These are phyloP conservation scores for Ophiostoma perfectum DNA, from an alignment of 2,329 filamentous ascomycete genomes.

Conservation along the genomic window DNA sequence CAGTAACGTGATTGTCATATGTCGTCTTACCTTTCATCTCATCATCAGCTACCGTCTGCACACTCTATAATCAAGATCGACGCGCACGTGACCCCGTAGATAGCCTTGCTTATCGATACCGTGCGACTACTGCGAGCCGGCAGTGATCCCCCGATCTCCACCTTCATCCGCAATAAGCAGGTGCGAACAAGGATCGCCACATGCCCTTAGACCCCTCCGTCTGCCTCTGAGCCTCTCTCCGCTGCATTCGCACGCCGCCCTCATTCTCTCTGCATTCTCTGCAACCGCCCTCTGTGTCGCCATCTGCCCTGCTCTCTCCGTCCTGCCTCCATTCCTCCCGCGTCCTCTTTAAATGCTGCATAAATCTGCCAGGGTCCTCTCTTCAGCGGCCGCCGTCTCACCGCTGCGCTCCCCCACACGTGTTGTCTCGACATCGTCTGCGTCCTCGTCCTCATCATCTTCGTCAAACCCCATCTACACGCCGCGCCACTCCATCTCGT, in stretches of 20 bases:
- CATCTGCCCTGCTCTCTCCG: neutral
- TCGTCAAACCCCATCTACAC: slow-evolving; percentile 12
- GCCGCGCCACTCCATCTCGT: slow-evolving; percentile 19
- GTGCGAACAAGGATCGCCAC: slow-evolving; percentile 1
- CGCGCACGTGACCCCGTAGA: neutral
- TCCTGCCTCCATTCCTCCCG: neutral
- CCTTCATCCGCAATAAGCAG: slow-evolving; percentile 2
- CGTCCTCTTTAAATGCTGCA: slow-evolving; percentile 18
- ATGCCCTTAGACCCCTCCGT: neutral
- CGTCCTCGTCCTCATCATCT: neutral
- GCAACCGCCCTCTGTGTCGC: neutral
- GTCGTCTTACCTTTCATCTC: neutral
- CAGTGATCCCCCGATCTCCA: slow-evolving; percentile 3
- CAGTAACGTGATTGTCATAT: neutral
- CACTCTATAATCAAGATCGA: neutral
- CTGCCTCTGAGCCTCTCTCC: neutral
- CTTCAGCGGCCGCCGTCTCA: slow-evolving; percentile 15
- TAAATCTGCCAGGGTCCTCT: slow-evolving; percentile 15
- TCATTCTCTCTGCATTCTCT: neutral
- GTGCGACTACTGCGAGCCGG: neutral
- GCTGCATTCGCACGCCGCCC: neutral
- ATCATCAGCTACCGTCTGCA: neutral
- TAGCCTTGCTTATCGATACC: neutral
- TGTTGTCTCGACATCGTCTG: slow-evolving; percentile 13
- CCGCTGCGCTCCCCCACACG: slow-evolving; percentile 5